These are phyloP conservation scores for Hymenotorrendiella dingleyae DNA, from an alignment of 2,329 filamentous ascomycete species.

Conservation along the genomic window DNA sequence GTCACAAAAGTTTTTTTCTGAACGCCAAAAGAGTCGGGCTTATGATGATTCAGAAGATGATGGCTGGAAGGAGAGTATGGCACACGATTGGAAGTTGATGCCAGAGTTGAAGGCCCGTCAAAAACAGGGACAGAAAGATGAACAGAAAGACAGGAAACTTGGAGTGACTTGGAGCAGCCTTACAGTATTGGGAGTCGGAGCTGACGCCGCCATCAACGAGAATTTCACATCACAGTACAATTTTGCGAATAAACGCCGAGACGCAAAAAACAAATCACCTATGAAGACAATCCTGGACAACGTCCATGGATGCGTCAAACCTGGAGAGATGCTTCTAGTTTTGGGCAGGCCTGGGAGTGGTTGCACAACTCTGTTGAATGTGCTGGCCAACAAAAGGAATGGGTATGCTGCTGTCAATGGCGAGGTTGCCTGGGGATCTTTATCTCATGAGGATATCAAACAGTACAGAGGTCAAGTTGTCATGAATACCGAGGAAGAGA, in stretches of 20 bases:
- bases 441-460: slow-evolving; percentile 36
- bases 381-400: slow-evolving; percentile 57
- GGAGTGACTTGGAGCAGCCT: slow-evolving; percentile 29
- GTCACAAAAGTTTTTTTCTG: slow-evolving; percentile 16
- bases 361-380: slow-evolving; percentile 66
- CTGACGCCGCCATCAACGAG: slow-evolving; percentile 27
- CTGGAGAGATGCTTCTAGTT: slow-evolving; percentile 67
- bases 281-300: slow-evolving; percentile 60
- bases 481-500: slow-evolving; percentile 47
- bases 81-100: slow-evolving; percentile 26
- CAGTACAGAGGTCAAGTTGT: slow-evolving; percentile 52
- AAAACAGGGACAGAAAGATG: slow-evolving; percentile 21
- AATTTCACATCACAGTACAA: slow-evolving; percentile 26
- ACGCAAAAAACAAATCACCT: slow-evolving; percentile 54
- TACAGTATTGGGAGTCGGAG: slow-evolving; percentile 27
- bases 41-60: slow-evolving; percentile 22
- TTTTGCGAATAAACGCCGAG: slow-evolving; percentile 12
- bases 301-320: slow-evolving; percentile 63
- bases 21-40: slow-evolving; percentile 7
- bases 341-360: slow-evolving; percentile 63
- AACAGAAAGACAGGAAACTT: slow-evolving; percentile 28
- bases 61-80: slow-evolving; percentile 7
- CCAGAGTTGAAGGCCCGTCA: slow-evolving; percentile 23
- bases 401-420: slow-evolving; percentile 55
- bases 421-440: slow-evolving; percentile 49